These are phyloP conservation scores for Cichorium intybus DNA, from an alignment of 140 eudicot genomes.

Conservation along the genomic window DNA sequence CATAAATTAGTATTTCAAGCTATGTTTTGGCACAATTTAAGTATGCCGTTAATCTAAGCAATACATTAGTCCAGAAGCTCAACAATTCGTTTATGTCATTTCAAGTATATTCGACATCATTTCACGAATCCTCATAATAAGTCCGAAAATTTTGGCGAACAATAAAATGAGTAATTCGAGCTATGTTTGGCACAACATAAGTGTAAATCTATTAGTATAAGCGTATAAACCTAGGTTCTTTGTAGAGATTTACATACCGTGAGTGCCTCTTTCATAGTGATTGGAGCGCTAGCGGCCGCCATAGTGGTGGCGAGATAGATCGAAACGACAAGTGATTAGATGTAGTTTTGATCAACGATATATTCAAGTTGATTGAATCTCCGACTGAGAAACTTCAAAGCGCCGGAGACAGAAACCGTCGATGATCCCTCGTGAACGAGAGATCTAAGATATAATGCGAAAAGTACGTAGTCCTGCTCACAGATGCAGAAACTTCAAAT, in stretches of 20 bases:
- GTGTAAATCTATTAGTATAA: neutral
- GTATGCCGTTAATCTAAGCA: neutral
- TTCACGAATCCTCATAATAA: neutral
- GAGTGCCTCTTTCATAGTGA: constrained; percentile 86
- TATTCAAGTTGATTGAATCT: constrained; percentile 8
- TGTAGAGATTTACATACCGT: constrained; percentile 53
- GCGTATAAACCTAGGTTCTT: constrained; percentile 18
- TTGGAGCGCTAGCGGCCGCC: constrained; percentile 99
- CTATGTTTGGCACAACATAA: neutral
- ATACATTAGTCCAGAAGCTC: neutral
- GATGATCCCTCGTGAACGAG: constrained; percentile 12
- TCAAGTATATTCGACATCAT: neutral
- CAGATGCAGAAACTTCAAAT: constrained; percentile 4
- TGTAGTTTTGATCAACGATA: constrained; percentile 28
- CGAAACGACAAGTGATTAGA: constrained; percentile 27
- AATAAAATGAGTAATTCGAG: neutral
- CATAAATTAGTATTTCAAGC: too few species aligned
- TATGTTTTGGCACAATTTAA: too few species aligned
- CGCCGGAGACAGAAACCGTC: constrained; percentile 18
- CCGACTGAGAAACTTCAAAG: constrained; percentile 27
- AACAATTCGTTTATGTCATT: neutral
- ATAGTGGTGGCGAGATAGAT: constrained; percentile 42
- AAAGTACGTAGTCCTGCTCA: neutral
- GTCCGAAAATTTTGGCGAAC: neutral
- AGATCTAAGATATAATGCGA: constrained; percentile 29